Conservation (phyloP, 2,329 filamentous ascomycete genomes). For the Neonectria punicea region DNA sequence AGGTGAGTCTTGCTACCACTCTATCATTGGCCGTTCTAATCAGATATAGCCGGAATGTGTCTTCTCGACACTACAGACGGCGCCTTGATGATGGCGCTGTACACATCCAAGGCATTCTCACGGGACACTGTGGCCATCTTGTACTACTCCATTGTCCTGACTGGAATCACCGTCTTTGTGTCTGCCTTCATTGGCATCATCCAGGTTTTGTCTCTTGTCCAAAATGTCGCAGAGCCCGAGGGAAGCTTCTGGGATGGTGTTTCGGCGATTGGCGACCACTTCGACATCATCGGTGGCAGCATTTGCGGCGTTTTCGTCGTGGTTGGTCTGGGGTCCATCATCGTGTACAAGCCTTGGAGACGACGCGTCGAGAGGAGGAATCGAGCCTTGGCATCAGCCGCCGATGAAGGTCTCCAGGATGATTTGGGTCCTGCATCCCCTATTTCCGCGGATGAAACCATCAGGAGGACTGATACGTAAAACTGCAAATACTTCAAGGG, state of each 20-base stretch:
- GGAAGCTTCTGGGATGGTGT: slow-evolving; percentile 95
- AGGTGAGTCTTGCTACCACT: slow-evolving; percentile 57
- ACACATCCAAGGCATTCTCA: slow-evolving; percentile 82
- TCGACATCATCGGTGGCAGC: slow-evolving; percentile 84
- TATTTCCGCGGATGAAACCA: background rate
- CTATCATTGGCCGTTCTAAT: background rate
- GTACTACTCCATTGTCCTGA: slow-evolving; percentile 93
- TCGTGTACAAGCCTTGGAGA: slow-evolving; percentile 85
- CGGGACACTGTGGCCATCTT: slow-evolving; percentile 88
- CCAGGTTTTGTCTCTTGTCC: slow-evolving; percentile 81
- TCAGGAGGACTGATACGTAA: background rate
- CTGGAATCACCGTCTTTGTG: slow-evolving; percentile 83
- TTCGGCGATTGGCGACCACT: slow-evolving; percentile 78
- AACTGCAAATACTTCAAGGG: background rate
- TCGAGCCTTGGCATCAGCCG: slow-evolving; percentile 22
- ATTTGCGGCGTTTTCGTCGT: slow-evolving; percentile 89
- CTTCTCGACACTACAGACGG: slow-evolving; percentile 92
- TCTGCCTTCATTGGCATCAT: slow-evolving; percentile 87
- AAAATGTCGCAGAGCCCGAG: slow-evolving; percentile 77
- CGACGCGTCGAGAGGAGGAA: slow-evolving; percentile 51
- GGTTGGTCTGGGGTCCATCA: slow-evolving; percentile 76
- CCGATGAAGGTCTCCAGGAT: slow-evolving; percentile 25
- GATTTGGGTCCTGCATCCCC: slow-evolving; percentile 16
- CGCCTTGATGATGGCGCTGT: slow-evolving; percentile 93
- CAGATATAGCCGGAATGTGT: slow-evolving; percentile 82